phyloP scores from a whole-genome alignment of 2,329 filamentous ascomycete species.

The Amauroascus niger region DNA sequence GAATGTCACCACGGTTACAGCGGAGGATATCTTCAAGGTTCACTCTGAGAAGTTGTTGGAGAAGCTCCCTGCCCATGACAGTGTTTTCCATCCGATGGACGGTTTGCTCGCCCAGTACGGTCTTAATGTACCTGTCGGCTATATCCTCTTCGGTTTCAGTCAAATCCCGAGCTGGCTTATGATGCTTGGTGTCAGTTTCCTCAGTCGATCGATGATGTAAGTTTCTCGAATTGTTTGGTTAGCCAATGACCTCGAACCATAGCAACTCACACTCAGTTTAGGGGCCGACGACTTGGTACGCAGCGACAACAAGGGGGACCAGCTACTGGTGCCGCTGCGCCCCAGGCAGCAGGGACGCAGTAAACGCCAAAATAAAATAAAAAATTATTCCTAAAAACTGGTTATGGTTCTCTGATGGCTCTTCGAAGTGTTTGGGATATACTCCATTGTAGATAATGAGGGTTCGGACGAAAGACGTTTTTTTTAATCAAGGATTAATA shows the following conservation, averaged over 20 bases:
- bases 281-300: slow-evolving; percentile 18
- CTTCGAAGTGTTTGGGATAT: background rate
- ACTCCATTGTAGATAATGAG: slow-evolving; percentile 7
- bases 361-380: slow-evolving; percentile 9
- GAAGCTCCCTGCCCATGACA: slow-evolving; percentile 45
- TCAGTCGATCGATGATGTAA: slow-evolving; percentile 54
- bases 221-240: slow-evolving; percentile 19
- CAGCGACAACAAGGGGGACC: slow-evolving; percentile 6
- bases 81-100: slow-evolving; percentile 52
- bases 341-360: slow-evolving; percentile 8
- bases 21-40: slow-evolving; percentile 48
- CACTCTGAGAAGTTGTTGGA: slow-evolving; percentile 49
- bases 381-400: background rate
- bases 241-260: background rate
- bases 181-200: slow-evolving; percentile 54
- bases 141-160: slow-evolving; percentile 47
- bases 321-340: slow-evolving; percentile 6
- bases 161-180: slow-evolving; percentile 54
- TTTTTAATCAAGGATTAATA: slow-evolving; percentile 5
- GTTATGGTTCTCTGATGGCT: background rate
- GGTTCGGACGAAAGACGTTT: background rate
- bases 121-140: slow-evolving; percentile 47
- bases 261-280: slow-evolving; percentile 14
- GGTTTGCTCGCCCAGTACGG: slow-evolving; percentile 46
- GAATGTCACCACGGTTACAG: slow-evolving; percentile 49